Percentiles rank a stretch among this genome's conserved stretches.
Conservation (phyloP, 768 basidiomycete species). For the Mycena metata region DNA sequence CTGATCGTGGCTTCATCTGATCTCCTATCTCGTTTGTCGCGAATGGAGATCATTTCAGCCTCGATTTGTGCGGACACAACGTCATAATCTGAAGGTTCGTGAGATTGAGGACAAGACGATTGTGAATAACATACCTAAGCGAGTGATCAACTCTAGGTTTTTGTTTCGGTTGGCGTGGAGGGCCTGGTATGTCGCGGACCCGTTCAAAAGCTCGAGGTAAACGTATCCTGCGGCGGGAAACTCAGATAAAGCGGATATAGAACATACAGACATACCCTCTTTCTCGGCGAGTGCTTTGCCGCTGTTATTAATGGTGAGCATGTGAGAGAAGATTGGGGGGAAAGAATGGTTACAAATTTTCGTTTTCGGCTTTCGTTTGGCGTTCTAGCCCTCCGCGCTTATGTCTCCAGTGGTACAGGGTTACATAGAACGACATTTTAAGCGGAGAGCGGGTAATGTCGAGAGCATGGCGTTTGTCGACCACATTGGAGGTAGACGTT, state of each 20-base stretch:
- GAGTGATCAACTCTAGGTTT: constrained; percentile 54
- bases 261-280: constrained; percentile 11
- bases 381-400: constrained; percentile 30
- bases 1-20: constrained; percentile 17
- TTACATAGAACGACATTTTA: constrained; percentile 41
- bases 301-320: constrained; percentile 23
- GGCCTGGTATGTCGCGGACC: constrained; percentile 53
- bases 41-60: constrained; percentile 25
- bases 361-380: constrained; percentile 10
- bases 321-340: constrained; percentile 11
- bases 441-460: constrained; percentile 28
- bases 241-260: background rate
- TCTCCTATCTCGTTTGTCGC: constrained; percentile 17
- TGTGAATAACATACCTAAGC: constrained; percentile 49
- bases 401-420: constrained; percentile 46
- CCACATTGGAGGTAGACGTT: constrained; percentile 3
- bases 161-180: constrained; percentile 54
- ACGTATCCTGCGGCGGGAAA: constrained; percentile 47
- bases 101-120: background rate
- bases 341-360: constrained; percentile 39
- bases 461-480: constrained; percentile 22
- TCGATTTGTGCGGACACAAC: constrained; percentile 27
- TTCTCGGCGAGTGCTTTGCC: constrained; percentile 33
- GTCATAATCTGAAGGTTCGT: constrained; percentile 48
- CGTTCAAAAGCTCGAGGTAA: constrained; percentile 54